These are phyloP conservation scores for Solanum etuberosum DNA, from an alignment of 257 asterid genomes.

Conservation along the genomic window DNA sequence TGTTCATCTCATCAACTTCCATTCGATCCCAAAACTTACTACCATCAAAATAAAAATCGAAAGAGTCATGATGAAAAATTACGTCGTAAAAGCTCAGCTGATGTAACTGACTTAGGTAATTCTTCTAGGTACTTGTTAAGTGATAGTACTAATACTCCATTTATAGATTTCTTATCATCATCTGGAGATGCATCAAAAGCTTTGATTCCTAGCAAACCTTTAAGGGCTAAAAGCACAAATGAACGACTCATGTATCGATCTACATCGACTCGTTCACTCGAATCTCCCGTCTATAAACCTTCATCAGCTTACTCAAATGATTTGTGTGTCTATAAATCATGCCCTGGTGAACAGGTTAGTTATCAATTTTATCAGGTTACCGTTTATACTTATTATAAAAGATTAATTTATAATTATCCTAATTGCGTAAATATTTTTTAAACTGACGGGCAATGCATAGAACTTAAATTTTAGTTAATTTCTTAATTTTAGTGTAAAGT, in stretches of 20 bases:
- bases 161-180: slow-evolving; percentile 9
- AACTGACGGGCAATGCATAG: background rate
- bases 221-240: slow-evolving; percentile 9
- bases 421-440: background rate
- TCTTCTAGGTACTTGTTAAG: slow-evolving; percentile 39
- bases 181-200: slow-evolving; percentile 5
- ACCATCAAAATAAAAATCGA: slow-evolving; percentile 12
- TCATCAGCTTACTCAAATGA: slow-evolving; percentile 3
- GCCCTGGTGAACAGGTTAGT: background rate
- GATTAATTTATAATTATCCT: background rate
- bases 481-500: background rate
- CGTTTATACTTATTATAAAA: background rate
- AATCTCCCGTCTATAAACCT: slow-evolving; percentile 29
- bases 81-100: slow-evolving; percentile 68
- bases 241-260: slow-evolving; percentile 24
- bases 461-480: background rate
- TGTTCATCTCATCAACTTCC: slow-evolving; percentile 58
- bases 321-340: slow-evolving; percentile 16
- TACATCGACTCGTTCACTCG: slow-evolving; percentile 25
- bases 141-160: slow-evolving; percentile 19
- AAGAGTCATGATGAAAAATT: slow-evolving; percentile 16
- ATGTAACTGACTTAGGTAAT: slow-evolving; percentile 20
- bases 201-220: slow-evolving; percentile 8
- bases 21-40: slow-evolving; percentile 33
- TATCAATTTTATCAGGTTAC: background rate